Conservation (phyloP, 2,329 filamentous ascomycete genomes). For the Aspergillus sp. region DNA sequence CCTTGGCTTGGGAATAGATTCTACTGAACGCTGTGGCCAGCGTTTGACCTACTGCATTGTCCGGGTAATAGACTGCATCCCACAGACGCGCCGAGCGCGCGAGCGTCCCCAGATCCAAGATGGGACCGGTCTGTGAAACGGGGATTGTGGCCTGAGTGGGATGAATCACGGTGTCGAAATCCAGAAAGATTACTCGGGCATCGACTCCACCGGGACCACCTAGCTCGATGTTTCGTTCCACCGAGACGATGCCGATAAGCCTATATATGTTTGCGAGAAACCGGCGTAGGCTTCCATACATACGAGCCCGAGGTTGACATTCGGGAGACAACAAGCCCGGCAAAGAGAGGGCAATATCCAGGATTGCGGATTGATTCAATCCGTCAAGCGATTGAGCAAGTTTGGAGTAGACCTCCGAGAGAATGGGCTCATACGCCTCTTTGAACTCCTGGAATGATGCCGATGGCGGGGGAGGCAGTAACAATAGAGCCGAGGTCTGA, state of each 20-base stretch:
- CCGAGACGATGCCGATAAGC: conserved; percentile 70
- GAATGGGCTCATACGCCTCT: conserved; percentile 59
- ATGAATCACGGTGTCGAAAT: conserved; percentile 50
- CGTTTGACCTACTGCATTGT: conserved; percentile 24
- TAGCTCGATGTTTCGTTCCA: conserved; percentile 61
- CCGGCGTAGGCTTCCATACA: conserved; percentile 69
- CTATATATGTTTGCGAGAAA: conserved; percentile 75
- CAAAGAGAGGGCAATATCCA: conserved; percentile 63
- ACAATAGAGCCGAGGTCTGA: conserved; percentile 48
- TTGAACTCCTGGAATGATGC: conserved; percentile 51
- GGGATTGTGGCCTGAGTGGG: conserved; percentile 8
- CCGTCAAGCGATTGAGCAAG: conserved; percentile 39
- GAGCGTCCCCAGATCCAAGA: conserved; percentile 49
- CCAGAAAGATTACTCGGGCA: conserved; percentile 69
- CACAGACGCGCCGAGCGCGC: conserved; percentile 37
- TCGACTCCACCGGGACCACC: conserved; percentile 71
- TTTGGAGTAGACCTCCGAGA: conserved; percentile 54
- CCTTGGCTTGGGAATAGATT: conserved; percentile 20
- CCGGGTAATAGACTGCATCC: conserved; percentile 31
- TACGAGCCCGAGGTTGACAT: conserved; percentile 51
- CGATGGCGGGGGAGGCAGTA: conserved; percentile 62
- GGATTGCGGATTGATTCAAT: conserved; percentile 32
- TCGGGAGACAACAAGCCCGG: conserved; percentile 58
- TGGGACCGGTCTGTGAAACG: conserved; percentile 43
- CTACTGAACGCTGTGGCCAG: conserved; percentile 34